phyloP scores from a whole-genome alignment of 768 basidiomycete species.

The Clavulina sp. region DNA sequence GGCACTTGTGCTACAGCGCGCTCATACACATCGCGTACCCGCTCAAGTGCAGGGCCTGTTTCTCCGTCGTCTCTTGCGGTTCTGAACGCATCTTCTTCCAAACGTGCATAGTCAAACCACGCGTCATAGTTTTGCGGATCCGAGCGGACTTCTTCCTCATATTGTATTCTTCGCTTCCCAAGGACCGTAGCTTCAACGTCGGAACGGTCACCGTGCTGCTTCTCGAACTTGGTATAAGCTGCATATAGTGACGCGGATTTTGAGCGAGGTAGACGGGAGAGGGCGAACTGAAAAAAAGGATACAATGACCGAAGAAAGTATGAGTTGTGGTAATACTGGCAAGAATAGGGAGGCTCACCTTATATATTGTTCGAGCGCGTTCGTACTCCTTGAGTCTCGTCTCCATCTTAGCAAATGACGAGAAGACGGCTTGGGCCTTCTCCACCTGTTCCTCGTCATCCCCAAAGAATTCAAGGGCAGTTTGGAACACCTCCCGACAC shows the following conservation, averaged over 20 bases:
- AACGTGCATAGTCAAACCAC: constrained; percentile 91
- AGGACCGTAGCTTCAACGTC: constrained; percentile 87
- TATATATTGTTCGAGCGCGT: constrained; percentile 91
- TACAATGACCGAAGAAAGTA: background rate
- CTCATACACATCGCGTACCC: constrained; percentile 90
- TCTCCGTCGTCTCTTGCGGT: constrained; percentile 49
- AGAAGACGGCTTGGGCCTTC: constrained; percentile 81
- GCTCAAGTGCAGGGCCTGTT: constrained; percentile 35
- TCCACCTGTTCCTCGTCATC: constrained; percentile 81
- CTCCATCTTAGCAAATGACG: constrained; percentile 94
- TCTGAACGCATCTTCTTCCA: constrained; percentile 77
- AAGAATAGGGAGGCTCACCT: constrained; percentile 32
- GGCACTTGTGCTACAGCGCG: constrained; percentile 90
- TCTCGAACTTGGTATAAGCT: constrained; percentile 93
- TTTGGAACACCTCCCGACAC: constrained; percentile 78
- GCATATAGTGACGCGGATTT: constrained; percentile 81
- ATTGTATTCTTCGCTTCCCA: constrained; percentile 95
- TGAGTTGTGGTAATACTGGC: background rate
- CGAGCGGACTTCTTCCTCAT: constrained; percentile 86
- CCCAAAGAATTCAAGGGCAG: constrained; percentile 75
- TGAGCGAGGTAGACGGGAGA: constrained; percentile 78
- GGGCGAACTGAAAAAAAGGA: constrained; percentile 53
- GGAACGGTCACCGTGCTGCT: constrained; percentile 81
- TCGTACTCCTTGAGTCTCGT: constrained; percentile 91
- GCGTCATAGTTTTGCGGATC: constrained; percentile 92